Conservation (phyloP, 805 yeast species). For the Lachancea sp. region DNA sequence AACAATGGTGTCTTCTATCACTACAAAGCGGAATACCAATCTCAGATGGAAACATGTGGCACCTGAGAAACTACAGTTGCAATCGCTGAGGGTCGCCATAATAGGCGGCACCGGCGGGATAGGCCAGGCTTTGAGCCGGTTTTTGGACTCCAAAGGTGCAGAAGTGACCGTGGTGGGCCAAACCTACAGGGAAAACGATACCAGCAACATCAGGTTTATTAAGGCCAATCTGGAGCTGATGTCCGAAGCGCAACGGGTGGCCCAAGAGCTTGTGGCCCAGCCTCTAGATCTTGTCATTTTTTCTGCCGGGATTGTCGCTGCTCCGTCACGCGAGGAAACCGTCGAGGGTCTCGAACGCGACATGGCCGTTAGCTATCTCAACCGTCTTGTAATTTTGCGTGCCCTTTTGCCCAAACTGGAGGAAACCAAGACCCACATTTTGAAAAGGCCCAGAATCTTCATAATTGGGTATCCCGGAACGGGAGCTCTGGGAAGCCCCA, state of each 20-base stretch:
- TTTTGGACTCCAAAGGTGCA: slow-evolving; percentile 27
- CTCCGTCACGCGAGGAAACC: slow-evolving; percentile 29
- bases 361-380: slow-evolving; percentile 36
- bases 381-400: slow-evolving; percentile 31
- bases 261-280: slow-evolving; percentile 19
- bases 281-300: slow-evolving; percentile 30
- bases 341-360: slow-evolving; percentile 36
- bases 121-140: slow-evolving; percentile 32
- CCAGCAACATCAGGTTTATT: slow-evolving; percentile 26
- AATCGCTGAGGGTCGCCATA: slow-evolving; percentile 19
- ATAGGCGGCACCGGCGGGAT: slow-evolving; percentile 40
- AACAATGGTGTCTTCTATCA: too few relatives aligned
- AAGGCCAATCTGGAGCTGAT: slow-evolving; percentile 34
- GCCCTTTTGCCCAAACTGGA: slow-evolving; percentile 19
- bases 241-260: slow-evolving; percentile 21
- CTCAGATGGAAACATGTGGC: slow-evolving; percentile 4
- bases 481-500: slow-evolving; percentile 28
- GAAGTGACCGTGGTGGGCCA: slow-evolving; percentile 34
- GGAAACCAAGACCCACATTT: not conserved
- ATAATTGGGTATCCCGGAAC: slow-evolving; percentile 38
- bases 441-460: slow-evolving; percentile 31
- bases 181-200: slow-evolving; percentile 29
- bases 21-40: not conserved
- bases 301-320: slow-evolving; percentile 39
- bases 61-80: slow-evolving; percentile 1